Percentiles rank a stretch among this genome's conserved stretches.
Conservation (phyloP, 2,329 filamentous ascomycete genomes). For the Hypoxylon sp. region DNA sequence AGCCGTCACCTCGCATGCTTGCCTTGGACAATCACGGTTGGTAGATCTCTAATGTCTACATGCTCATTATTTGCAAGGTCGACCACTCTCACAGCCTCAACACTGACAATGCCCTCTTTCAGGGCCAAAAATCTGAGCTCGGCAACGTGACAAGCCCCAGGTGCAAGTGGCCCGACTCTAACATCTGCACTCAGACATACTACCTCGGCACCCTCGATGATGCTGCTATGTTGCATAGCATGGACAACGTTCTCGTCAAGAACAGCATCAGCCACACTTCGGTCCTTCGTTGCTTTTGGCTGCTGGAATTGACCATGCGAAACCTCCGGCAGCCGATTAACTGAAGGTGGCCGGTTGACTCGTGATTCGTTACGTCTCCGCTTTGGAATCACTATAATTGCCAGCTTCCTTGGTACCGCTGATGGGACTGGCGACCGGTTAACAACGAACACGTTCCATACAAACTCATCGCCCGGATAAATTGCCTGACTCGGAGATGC, state of each 20-base stretch:
- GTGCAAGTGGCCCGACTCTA: slow-evolving; percentile 77
- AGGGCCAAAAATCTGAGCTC: slow-evolving; percentile 80
- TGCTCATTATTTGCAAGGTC: slow-evolving; percentile 82
- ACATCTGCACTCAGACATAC: slow-evolving; percentile 82
- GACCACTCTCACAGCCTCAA: slow-evolving; percentile 80
- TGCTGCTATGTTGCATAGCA: slow-evolving; percentile 75
- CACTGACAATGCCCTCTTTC: slow-evolving; percentile 72
- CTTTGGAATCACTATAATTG: slow-evolving; percentile 75
- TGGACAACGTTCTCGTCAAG: slow-evolving; percentile 79
- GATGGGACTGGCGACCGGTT: slow-evolving; percentile 70
- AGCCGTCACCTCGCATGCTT: slow-evolving; percentile 25
- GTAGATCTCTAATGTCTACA: slow-evolving; percentile 81
- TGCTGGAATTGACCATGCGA: slow-evolving; percentile 36
- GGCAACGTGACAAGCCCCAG: slow-evolving; percentile 79
- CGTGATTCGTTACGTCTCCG: slow-evolving; percentile 71
- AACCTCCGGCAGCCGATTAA: slow-evolving; percentile 56
- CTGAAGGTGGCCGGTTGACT: slow-evolving; percentile 66
- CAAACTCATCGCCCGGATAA: slow-evolving; percentile 75
- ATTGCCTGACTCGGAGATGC: slow-evolving; percentile 64
- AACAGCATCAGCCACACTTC: slow-evolving; percentile 72
- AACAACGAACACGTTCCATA: slow-evolving; percentile 80
- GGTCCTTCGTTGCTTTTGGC: slow-evolving; percentile 44
- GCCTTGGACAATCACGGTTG: slow-evolving; percentile 71
- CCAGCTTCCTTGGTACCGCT: slow-evolving; percentile 72
- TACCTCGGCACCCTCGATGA: slow-evolving; percentile 74